These are phyloP conservation scores for Mycena maculata DNA, from an alignment of 768 basidiomycete genomes.

Conservation along the genomic window DNA sequence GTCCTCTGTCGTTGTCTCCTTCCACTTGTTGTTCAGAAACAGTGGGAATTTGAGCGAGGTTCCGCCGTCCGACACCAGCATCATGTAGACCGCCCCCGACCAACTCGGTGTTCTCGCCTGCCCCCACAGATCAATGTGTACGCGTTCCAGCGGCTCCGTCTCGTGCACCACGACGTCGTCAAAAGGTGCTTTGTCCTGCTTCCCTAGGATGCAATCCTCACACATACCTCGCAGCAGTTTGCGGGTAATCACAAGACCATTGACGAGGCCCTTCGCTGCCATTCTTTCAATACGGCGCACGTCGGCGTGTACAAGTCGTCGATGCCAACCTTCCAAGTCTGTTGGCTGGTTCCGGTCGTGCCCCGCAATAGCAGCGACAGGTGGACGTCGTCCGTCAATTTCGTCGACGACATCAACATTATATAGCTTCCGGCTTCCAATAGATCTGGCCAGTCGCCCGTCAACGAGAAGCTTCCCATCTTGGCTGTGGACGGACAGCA, in stretches of 20 bases:
- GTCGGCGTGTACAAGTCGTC: constrained; percentile 38
- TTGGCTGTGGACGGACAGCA: background rate
- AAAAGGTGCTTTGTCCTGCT: constrained; percentile 38
- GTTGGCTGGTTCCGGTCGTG: constrained; percentile 34
- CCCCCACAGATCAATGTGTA: too few species aligned
- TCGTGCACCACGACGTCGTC: constrained; percentile 34
- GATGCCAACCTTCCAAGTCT: constrained; percentile 42
- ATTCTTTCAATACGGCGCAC: constrained; percentile 27
- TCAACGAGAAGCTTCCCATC: background rate
- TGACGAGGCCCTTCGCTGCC: constrained; percentile 30
- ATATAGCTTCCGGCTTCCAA: background rate
- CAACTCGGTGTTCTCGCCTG: too few species aligned
- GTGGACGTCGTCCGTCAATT: too few species aligned
- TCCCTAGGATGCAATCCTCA: constrained; percentile 46
- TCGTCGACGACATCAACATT: constrained; percentile 6
- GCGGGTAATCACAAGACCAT: constrained; percentile 36
- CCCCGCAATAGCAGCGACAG: constrained; percentile 20
- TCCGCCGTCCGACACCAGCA: too few species aligned
- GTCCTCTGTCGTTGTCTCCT: too few species aligned
- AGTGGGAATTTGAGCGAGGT: too few species aligned
- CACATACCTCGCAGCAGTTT: background rate
- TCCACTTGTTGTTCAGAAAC: too few species aligned
- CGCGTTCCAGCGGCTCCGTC: constrained; percentile 28
- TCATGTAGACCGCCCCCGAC: too few species aligned
- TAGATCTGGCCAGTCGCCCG: background rate